A percentile compares a stretch with the other conserved stretches of the same genome.
phyloP scores from a whole-genome alignment of 1,284 basidiomycete species.

The Ustilago trichophora region DNA sequence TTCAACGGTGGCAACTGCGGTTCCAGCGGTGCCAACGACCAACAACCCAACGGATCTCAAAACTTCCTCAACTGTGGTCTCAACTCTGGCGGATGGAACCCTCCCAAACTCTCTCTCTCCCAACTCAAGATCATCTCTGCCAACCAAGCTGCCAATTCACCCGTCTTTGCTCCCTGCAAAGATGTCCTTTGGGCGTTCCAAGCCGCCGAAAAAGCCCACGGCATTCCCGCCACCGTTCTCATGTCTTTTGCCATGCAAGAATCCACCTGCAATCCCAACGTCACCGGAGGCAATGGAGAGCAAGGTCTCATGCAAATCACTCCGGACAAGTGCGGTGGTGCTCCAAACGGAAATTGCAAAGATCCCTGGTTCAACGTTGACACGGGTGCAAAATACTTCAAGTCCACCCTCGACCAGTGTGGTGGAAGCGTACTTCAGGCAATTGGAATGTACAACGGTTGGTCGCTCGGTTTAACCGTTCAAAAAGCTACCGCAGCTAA shows the following conservation, averaged over 20 bases:
- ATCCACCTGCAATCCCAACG: slow-evolving; percentile 51
- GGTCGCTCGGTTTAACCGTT: slow-evolving; percentile 41
- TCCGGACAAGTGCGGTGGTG: slow-evolving; percentile 55
- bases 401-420: slow-evolving; percentile 29
- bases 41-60: slow-evolving; percentile 52
- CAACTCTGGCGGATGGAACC: slow-evolving; percentile 45
- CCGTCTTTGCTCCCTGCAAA: slow-evolving; percentile 51
- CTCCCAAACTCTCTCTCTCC: slow-evolving; percentile 40
- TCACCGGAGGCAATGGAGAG: slow-evolving; percentile 55
- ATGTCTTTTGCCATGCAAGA: slow-evolving; percentile 61
- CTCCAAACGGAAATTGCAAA: slow-evolving; percentile 48
- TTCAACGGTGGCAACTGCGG: slow-evolving; percentile 28
- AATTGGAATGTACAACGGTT: slow-evolving; percentile 57
- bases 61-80: slow-evolving; percentile 58
- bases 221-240: slow-evolving; percentile 49
- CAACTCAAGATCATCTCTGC: slow-evolving; percentile 47
- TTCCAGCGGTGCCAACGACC: slow-evolving; percentile 26
- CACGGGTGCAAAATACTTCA: slow-evolving; percentile 54
- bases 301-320: slow-evolving; percentile 62
- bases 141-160: slow-evolving; percentile 30
- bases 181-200: slow-evolving; percentile 46
- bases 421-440: slow-evolving; percentile 47
- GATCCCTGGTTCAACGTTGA: slow-evolving; percentile 50
- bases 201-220: slow-evolving; percentile 30
- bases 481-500: slow-evolving; percentile 37